Base-by-base conservation (phyloP, 2,329 filamentous ascomycete genomes). In the Botrytis paeoniae region DNA sequence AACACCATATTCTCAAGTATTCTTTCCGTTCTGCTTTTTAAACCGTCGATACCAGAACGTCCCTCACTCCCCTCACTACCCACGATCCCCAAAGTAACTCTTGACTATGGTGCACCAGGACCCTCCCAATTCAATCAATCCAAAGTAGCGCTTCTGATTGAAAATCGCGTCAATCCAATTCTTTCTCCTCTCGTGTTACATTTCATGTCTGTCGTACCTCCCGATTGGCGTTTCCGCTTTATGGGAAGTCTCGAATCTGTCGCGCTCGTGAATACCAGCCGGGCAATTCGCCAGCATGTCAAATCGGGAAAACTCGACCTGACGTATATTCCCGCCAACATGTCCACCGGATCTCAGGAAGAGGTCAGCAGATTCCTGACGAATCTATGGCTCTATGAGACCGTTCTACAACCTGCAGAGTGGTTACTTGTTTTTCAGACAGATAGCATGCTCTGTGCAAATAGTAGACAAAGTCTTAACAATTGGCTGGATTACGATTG, bases 151-250 rank as follows among this genome's bases (percentile, higher is more conserved):
- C 83, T 88, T 14, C 81, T 88, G 35, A 84, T 88, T 74, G 86
- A 88, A 79, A 85, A 84, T 78, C 84, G 86, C 4, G 78, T 84
- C 4, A 81, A 82, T 59, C 82, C 85, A 5, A 80, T 84, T 74
- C 83, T 88, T 59, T 85, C 85, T 4, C 86, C 12, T 83, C 80
- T 87, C 59, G 80, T 87, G 79, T 82, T 88, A 25, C 86, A 88
- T 79, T 87, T 88, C 80, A 87, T 87, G 75, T 81, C 84, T 4
- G 85, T 88, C 41, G 84, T 88, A 4, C 86, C 86, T 6, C 84
- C 86, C 1, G 85, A 87, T 79, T 88, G 86, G 86, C 84, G 83
- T 39, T 86, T 88, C 80, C 83, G 83, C 59, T 87, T 87, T 82
- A 86, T 87, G 82, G 85, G 86, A 65, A 86, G 84, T 22, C 29